Percentiles rank a stretch among this genome's conserved stretches.
These are phyloP conservation scores for Ophiostoma sp. DNA, from an alignment of 2,329 filamentous ascomycete genomes.

Conservation along the genomic window DNA sequence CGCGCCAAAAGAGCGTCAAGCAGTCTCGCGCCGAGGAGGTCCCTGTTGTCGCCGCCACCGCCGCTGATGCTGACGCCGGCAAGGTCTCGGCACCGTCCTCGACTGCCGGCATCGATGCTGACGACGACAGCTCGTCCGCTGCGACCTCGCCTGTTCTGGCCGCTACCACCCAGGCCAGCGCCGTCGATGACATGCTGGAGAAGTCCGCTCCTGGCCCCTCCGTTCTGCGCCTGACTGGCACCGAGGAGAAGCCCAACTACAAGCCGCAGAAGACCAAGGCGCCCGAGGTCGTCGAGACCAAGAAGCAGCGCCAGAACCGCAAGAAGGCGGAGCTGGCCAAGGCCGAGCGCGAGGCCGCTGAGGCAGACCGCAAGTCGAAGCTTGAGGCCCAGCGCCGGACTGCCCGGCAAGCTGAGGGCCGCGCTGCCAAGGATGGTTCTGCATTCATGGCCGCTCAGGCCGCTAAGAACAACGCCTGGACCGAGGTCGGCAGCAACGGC, in stretches of 20 bases:
- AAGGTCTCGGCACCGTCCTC: slow-evolving; percentile 65
- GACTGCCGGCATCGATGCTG: slow-evolving; percentile 71
- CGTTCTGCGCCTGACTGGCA: slow-evolving; percentile 74
- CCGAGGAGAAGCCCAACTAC: slow-evolving; percentile 54
- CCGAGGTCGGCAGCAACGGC: slow-evolving; percentile 39
- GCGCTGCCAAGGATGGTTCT: slow-evolving; percentile 78
- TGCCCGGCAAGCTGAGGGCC: slow-evolving; percentile 79
- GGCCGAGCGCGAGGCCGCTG: slow-evolving; percentile 70
- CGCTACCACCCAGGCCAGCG: slow-evolving; percentile 58
- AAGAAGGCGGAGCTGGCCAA: slow-evolving; percentile 84
- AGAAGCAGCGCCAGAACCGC: slow-evolving; percentile 94
- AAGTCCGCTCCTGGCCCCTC: slow-evolving; percentile 65
- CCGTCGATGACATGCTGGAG: slow-evolving; percentile 92
- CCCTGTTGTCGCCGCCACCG: slow-evolving; percentile 32
- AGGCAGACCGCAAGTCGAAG: slow-evolving; percentile 72
- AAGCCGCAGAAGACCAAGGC: slow-evolving; percentile 62
- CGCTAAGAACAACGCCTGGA: slow-evolving; percentile 44
- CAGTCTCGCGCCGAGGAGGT: slow-evolving; percentile 61
- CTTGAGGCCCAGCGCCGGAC: slow-evolving; percentile 81
- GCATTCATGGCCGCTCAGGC: slow-evolving; percentile 50
- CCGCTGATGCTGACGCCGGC: slow-evolving; percentile 38
- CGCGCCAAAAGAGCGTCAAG: slow-evolving; percentile 69
- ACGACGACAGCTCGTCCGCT: slow-evolving; percentile 75
- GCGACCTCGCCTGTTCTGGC: slow-evolving; percentile 63
- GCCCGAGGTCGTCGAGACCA: slow-evolving; percentile 72